Percentiles rank a stretch among this genome's conserved stretches.
These are phyloP conservation scores for Ceratobasidium sp. DNA, from an alignment of 1,284 basidiomycete species.

Conservation along the genomic window DNA sequence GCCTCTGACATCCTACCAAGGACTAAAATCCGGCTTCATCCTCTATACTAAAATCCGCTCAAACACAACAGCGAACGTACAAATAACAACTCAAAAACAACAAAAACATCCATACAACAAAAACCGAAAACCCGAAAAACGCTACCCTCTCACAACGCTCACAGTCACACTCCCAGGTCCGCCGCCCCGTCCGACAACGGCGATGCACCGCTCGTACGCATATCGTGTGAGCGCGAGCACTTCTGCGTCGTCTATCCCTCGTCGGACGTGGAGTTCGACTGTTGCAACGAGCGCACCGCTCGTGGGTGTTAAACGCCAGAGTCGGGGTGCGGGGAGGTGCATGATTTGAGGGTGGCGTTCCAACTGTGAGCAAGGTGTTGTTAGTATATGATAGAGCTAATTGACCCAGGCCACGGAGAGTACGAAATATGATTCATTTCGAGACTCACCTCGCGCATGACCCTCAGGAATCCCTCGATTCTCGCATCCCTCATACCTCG, in stretches of 20 bases:
- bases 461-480: slow-evolving; percentile 81
- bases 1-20: not conserved
- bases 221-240: slow-evolving; percentile 75
- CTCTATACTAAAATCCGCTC: not conserved
- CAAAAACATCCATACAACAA: not conserved
- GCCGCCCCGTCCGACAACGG: slow-evolving; percentile 47
- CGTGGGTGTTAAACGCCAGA: slow-evolving; percentile 81
- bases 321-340: slow-evolving; percentile 81
- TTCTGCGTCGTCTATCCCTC: slow-evolving; percentile 75
- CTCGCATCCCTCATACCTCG: slow-evolving; percentile 64
- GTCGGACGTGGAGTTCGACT: slow-evolving; percentile 77
- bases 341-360: slow-evolving; percentile 81
- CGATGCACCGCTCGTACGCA: slow-evolving; percentile 65
- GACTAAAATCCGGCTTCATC: not conserved
- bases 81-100: not conserved
- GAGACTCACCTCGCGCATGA: slow-evolving; percentile 76
- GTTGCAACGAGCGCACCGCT: slow-evolving; percentile 71
- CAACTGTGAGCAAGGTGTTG: slow-evolving; percentile 59
- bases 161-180: slow-evolving; percentile 48
- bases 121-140: not conserved
- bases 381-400: not conserved
- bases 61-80: not conserved
- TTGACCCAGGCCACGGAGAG: no score
- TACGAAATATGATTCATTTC: slow-evolving; percentile 38
- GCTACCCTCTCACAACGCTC: slow-evolving; percentile 47